Evolutionary conservation across 108 stramenopile species (phyloP), one percentile per base, ranked within the genome.

Genomic region (Phaeodactylum tricornutum): DNA sequence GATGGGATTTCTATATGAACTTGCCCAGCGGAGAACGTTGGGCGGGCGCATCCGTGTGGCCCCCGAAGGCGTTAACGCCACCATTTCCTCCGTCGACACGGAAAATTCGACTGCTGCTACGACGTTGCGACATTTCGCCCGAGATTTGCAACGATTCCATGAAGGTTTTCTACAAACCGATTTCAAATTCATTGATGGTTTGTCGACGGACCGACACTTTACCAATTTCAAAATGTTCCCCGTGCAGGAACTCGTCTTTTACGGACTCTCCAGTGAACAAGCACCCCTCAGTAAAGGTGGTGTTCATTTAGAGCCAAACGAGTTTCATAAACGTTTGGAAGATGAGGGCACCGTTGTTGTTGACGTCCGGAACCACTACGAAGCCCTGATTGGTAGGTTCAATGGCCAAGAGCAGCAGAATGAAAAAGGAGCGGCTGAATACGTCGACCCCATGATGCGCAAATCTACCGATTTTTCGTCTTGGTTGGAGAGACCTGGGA

Each of bases 351-450:
- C 92, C 0, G 87, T 94, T 1, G 74, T 94, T 5, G 83, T 94
- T 53, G 93, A 94, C 72, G 88, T 94, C 2, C 59, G 93, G 4
- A 94, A 94, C 62, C 81, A 87, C 57, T 94, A 94, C 59, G 93
- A 94, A 55, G 64, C 84, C 3, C 72, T 66, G 38, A 84, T 94
- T 55, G 93, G 92, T 0, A 55, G 71, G 17, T 87, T 87, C 37
- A 65, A 77, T 64, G 72, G 76, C 16, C 71, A 78, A 32, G 29
- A 70, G 32, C 47, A 52, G 5, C 26, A 7, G 11, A 28, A 48
- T 50, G 16, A 39, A 5, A 34, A 29, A 0, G 58, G 31, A 1
- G 91, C 84, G 20, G 92, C 84, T 2, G 54, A 60, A 28, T 72
- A 84, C 41, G 71, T 93, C 29, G 92, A 93, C 61, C 92, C 92